Evolutionary conservation across 163 green algal genomes (phyloP), one percentile per base, ranked within the genome.

Genomic region (Volvox carteri): DNA sequence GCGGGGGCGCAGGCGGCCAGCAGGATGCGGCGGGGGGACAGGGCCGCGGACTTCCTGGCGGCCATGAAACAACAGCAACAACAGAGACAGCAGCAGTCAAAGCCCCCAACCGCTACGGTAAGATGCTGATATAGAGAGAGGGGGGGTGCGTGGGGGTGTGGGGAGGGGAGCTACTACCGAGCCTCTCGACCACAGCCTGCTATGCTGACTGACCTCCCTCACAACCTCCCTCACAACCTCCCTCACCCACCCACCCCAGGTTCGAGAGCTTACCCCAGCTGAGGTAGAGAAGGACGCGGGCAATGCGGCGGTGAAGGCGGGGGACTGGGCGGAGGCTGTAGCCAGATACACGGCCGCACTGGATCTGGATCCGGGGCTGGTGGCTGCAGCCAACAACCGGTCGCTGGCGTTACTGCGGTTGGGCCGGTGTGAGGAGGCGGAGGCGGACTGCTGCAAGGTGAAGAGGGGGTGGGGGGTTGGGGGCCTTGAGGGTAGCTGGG

Each of bases 341-440:
- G 89, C 84, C 16, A 79, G 80, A 2, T 98, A 96, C 89, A 92
- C 62, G n/a, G 92, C 91, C 37, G 94, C 96, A 0, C 50, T 97
- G 6, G 84, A 90, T 41, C 18, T 90, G 42, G 87, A 97, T 41
- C 68, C 86, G 0, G 21, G 18, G 4, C 56, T 95, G 50, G 28
- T 90, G 52, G 84, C 93, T 0, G 96, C 96, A 0, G 86, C 81
- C 37, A 98, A 97, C 90, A 98, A 98, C 92, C 87, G 96, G 16
- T 93, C 96, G 1, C 60, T 97, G 76, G 92, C 93, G 5, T 90
- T 92, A 46, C 91, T 98, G 14, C 95, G 95, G 86, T 90, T 98
- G 41, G 67, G 90, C 9, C 89, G 88, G n/a, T 86, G 81, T 62
- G 83, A 14, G 3, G 91, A 95, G 28, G 96, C 96, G 28, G 87